These are phyloP conservation scores for Aspergillus homomorphus DNA, from an alignment of 495 filamentous ascomycete genomes.

Conservation along the genomic window DNA sequence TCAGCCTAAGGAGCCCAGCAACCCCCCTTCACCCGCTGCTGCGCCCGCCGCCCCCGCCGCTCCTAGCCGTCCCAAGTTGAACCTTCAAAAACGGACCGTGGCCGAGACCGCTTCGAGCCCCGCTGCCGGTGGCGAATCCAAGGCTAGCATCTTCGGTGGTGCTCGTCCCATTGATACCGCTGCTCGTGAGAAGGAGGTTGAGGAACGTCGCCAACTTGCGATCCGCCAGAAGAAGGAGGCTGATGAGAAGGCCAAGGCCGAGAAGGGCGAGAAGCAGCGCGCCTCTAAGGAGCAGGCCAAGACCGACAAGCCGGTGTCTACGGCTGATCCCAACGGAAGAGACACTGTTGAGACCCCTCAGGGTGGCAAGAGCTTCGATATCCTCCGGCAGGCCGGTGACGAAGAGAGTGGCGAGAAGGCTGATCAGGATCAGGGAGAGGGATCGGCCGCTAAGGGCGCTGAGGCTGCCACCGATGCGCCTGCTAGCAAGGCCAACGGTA, in stretches of 20 bases:
- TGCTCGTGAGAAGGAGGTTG: conserved; percentile 80
- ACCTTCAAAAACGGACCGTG: conserved; percentile 84
- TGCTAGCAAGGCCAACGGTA: conserved; percentile 38
- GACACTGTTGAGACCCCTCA: conserved; percentile 42
- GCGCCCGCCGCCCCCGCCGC: conserved; percentile 47
- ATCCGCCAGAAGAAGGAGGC: conserved; percentile 80
- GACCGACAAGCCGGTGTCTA: conserved; percentile 48
- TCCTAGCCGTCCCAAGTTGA: conserved; percentile 65
- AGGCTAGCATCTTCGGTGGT: conserved; percentile 88
- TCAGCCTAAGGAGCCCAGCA: conserved; percentile 59
- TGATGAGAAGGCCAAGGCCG: conserved; percentile 75
- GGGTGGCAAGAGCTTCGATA: conserved; percentile 50
- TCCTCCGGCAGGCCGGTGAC: conserved; percentile 50
- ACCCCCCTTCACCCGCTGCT: conserved; percentile 53
- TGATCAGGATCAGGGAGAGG: conserved; percentile 35
- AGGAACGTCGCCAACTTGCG: conserved; percentile 74
- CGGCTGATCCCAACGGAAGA: conserved; percentile 45
- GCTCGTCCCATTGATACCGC: conserved; percentile 88
- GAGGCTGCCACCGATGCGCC: conserved; percentile 44
- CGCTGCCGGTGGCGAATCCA: conserved; percentile 56
- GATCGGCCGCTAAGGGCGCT: conserved; percentile 25
- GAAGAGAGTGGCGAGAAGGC: conserved; percentile 40
- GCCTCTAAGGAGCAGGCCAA: conserved; percentile 52
- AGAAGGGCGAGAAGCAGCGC: conserved; percentile 49
- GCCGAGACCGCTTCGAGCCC: conserved; percentile 61